Percentiles rank a stretch among this genome's conserved stretches.
phyloP scores from a whole-genome alignment of 148 eudicot species.

The Rhododendron mucronatum region DNA sequence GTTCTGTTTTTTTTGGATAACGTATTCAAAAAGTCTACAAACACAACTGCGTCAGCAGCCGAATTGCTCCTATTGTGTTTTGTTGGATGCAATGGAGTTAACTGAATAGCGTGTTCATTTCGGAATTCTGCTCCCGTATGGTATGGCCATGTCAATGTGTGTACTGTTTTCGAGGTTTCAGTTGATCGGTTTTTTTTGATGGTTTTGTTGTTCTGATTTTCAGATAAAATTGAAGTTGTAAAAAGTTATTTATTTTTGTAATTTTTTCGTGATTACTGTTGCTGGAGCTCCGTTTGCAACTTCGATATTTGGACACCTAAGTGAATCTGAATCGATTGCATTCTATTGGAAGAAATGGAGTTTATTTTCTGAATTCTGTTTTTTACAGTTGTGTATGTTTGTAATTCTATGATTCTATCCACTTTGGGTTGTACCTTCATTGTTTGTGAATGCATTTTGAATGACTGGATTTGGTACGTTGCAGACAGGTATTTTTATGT shows the following conservation, averaged over 20 bases:
- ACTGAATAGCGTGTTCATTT: background rate
- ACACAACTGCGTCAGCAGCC: background rate
- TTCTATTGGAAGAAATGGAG: conserved; percentile 3
- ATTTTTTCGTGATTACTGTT: background rate
- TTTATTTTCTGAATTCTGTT: background rate
- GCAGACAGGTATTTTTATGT: background rate
- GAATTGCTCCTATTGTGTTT: background rate
- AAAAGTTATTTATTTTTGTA: background rate
- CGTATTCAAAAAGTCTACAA: background rate
- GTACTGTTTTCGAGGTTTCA: background rate
- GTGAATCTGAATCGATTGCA: background rate
- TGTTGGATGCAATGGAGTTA: background rate
- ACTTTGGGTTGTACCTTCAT: background rate
- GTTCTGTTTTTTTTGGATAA: background rate
- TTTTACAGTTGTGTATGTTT: background rate
- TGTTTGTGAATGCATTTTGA: background rate
- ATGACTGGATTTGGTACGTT: background rate
- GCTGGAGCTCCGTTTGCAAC: background rate
- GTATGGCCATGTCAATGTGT: background rate
- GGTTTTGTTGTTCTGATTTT: background rate
- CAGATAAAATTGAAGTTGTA: background rate
- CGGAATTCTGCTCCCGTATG: background rate
- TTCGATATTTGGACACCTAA: background rate
- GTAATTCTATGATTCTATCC: background rate
- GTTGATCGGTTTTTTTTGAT: background rate